These are phyloP conservation scores for Porodaedalea pini DNA, from an alignment of 1,284 basidiomycete species.

Conservation along the genomic window DNA sequence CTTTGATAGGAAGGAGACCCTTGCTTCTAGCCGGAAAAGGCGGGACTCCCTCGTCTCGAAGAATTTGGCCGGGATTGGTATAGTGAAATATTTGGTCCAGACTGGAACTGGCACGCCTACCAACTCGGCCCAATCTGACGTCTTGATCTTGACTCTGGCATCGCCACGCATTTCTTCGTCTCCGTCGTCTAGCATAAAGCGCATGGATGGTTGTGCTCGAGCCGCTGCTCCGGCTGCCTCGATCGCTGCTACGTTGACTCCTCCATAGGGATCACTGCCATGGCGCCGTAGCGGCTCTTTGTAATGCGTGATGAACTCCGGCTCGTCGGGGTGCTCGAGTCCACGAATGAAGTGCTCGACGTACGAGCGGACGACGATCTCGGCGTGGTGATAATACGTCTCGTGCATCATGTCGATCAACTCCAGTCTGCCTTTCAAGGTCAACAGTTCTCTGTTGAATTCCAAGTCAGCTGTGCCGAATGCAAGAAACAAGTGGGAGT, in stretches of 20 bases:
- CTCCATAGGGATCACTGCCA: neutral
- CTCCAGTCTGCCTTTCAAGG: neutral
- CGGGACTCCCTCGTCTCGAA: constrained; percentile 3
- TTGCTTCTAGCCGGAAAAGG: neutral
- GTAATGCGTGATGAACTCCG: constrained; percentile 1
- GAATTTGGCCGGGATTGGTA: neutral
- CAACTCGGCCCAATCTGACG: neutral
- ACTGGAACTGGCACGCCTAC: neutral
- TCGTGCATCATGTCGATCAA: neutral
- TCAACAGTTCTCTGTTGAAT: neutral
- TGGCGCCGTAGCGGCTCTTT: neutral
- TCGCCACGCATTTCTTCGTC: neutral
- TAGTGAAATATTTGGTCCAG: neutral
- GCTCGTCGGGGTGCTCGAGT: neutral
- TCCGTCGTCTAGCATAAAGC: too few relatives aligned
- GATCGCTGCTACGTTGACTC: too few relatives aligned
- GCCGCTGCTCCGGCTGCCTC: too few relatives aligned
- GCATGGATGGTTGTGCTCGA: too few relatives aligned
- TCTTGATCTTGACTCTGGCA: neutral
- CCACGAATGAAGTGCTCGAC: neutral
- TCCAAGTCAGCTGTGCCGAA: neutral
- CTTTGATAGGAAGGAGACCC: neutral
- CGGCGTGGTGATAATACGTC: neutral
- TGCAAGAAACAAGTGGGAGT: neutral
- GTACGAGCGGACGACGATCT: neutral